Evolutionary conservation across 345 rosid species (phyloP).

Genomic region (Sisymbrium altissimum): DNA sequence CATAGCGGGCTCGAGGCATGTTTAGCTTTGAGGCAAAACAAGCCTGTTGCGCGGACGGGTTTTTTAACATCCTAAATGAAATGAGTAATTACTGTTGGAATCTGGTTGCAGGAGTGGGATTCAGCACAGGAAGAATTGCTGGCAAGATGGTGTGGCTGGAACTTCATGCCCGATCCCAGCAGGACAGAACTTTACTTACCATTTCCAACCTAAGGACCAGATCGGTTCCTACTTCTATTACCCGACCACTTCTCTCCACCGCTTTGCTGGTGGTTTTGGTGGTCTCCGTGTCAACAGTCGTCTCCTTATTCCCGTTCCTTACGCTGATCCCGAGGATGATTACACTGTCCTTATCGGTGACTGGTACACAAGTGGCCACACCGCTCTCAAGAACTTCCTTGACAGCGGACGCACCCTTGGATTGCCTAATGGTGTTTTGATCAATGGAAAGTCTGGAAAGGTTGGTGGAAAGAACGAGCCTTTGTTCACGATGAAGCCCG

Average conservation of each 20-base stretch:
- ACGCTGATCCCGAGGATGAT: slow-evolving; percentile 56
- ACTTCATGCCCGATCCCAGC: slow-evolving; percentile 69
- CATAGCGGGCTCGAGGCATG: too few species aligned
- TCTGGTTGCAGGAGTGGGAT: slow-evolving; percentile 54
- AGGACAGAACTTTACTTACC: slow-evolving; percentile 66
- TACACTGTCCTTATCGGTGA: slow-evolving; percentile 50
- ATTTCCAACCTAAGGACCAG: slow-evolving; percentile 83
- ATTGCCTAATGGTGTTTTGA: slow-evolving; percentile 48
- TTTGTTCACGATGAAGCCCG: slow-evolving; percentile 60
- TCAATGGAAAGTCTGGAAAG: slow-evolving; percentile 49
- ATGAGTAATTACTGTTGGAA: neutral
- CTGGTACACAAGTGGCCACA: slow-evolving; percentile 55
- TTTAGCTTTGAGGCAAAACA: too few species aligned
- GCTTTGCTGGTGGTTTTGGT: slow-evolving; percentile 65
- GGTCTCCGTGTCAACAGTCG: slow-evolving; percentile 67
- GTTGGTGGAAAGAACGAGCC: slow-evolving; percentile 35
- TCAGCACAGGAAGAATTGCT: slow-evolving; percentile 77
- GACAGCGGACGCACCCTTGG: slow-evolving; percentile 53
- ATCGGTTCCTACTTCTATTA: slow-evolving; percentile 69
- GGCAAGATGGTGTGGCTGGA: slow-evolving; percentile 68
- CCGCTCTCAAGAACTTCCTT: slow-evolving; percentile 36
- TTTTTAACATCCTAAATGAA: neutral
- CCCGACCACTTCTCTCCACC: slow-evolving; percentile 53
- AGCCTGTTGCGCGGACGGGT: too few species aligned
- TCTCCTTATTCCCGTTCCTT: slow-evolving; percentile 61